These are phyloP conservation scores for Handroanthus guayacan DNA, from an alignment of 257 asterid species.

Conservation along the genomic window DNA sequence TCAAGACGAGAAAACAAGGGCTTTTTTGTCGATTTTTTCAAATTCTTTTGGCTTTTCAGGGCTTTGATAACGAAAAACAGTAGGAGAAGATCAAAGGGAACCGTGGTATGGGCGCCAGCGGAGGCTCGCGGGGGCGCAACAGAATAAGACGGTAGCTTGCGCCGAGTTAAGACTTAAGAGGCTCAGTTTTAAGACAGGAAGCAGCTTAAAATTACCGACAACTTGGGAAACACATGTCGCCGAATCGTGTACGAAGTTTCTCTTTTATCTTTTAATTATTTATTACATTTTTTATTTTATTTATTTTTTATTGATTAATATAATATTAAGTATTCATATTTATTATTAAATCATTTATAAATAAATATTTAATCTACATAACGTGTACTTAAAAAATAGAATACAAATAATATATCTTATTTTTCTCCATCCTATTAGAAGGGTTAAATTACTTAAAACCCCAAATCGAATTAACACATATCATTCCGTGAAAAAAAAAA, in stretches of 20 bases:
- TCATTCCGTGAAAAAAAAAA: too few species aligned
- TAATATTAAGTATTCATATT: too few species aligned
- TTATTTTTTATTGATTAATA: too few species aligned
- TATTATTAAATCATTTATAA: too few species aligned
- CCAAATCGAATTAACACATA: too few species aligned
- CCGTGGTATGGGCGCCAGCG: not conserved
- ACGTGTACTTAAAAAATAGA: too few species aligned
- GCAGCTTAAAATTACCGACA: constrained; percentile 17
- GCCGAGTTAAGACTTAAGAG: constrained; percentile 10
- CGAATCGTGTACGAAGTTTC: not conserved
- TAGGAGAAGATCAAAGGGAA: not conserved
- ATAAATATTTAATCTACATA: too few species aligned
- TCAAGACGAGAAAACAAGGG: not conserved
- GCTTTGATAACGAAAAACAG: not conserved
- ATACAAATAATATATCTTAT: too few species aligned
- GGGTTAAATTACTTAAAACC: too few species aligned
- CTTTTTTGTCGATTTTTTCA: not conserved
- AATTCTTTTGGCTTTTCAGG: not conserved
- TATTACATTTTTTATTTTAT: too few species aligned
- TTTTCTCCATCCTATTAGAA: too few species aligned
- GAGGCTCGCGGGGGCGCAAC: constrained; percentile 26
- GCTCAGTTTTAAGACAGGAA: constrained; percentile 6
- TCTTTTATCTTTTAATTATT: too few species aligned
- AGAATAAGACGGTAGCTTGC: constrained; percentile 14
- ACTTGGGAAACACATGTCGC: not conserved